Conservation (phyloP, 2,329 filamentous ascomycete genomes). For the Pseudophaeomoniella oleicola region DNA sequence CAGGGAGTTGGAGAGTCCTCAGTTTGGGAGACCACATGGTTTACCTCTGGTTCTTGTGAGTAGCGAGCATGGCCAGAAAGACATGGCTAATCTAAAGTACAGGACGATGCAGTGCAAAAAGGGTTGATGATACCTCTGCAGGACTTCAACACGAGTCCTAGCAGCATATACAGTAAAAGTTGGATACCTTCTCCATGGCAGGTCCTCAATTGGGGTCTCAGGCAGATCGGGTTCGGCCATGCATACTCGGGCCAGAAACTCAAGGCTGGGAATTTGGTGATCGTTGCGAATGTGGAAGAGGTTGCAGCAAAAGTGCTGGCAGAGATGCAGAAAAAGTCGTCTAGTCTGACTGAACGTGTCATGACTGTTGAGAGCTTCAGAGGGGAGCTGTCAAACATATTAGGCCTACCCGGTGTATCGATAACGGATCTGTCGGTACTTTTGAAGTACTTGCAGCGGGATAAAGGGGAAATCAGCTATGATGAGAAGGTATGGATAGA, state of each 20-base stretch:
- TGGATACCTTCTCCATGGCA: slow-evolving; percentile 58
- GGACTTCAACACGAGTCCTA: slow-evolving; percentile 49
- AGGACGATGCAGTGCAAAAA: slow-evolving; percentile 53
- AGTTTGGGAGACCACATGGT: slow-evolving; percentile 69
- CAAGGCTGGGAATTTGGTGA: slow-evolving; percentile 27
- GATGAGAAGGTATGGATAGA: slow-evolving; percentile 26
- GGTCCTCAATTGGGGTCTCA: slow-evolving; percentile 61
- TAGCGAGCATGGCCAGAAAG: not conserved
- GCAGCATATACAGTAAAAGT: slow-evolving; percentile 57
- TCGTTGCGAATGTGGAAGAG: slow-evolving; percentile 43
- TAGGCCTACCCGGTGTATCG: slow-evolving; percentile 3
- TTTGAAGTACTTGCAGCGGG: slow-evolving; percentile 54
- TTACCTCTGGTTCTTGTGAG: slow-evolving; percentile 56
- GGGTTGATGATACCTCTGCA: slow-evolving; percentile 56
- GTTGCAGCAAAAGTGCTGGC: slow-evolving; percentile 6
- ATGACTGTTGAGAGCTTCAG: slow-evolving; percentile 41
- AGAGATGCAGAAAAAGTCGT: slow-evolving; percentile 15
- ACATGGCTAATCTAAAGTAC: slow-evolving; percentile 10
- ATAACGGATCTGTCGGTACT: slow-evolving; percentile 51
- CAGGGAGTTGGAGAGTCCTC: slow-evolving; percentile 55
- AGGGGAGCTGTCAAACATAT: slow-evolving; percentile 37
- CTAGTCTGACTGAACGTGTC: slow-evolving; percentile 10
- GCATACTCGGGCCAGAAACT: slow-evolving; percentile 18
- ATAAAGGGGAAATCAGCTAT: slow-evolving; percentile 39
- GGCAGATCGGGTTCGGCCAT: slow-evolving; percentile 48